Base-by-base conservation (phyloP, 192 early-diverging fungal genomes). In the Coemansia sp. region DNA sequence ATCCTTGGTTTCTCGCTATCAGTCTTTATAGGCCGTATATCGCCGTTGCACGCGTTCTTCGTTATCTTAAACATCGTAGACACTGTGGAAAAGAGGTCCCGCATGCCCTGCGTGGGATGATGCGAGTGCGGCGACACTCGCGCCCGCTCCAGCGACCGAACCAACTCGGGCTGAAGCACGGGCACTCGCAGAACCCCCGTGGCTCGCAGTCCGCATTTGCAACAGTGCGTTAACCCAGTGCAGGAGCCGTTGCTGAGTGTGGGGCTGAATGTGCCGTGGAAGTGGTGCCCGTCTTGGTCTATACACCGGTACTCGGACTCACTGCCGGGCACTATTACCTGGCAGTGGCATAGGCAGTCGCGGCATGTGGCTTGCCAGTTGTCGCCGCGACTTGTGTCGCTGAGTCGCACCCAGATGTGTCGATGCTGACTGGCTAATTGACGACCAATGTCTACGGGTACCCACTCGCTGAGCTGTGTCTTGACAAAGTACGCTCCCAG, bases 241-340 rank as follows among this genome's bases (percentile, higher is more conserved):
- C 45, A 36, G 12, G 53, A 34, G 5, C 60, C 61, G 14, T 25
- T 53, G n/a, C 69, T 63, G 33, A 36, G 21, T 33, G 12, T 37
- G 0, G 41, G 16, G 18, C 47, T 56, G 12, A 75, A 35, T 8
- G 48, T 34, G 20, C 64, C 38, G 64, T 81, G 78, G 36, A 76
- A 64, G 41, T 81, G 78, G 64, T 81, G 78, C 1, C 78, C 73
- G 6, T 45, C 43, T 7, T 39, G 55, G 64, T 81, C 78, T 0
- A 73, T 34, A 34, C 78, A 81, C 18, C 23, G 38, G 57, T 63
- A 60, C 9, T 56, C 36, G 10, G 52, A 34, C 10, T 33, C 53
- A 7, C 33, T 34, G 6, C 31, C 23, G 1, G 61, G 31, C 9
- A 48, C 47, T 3, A 20, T 43, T n/a, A 74, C 59, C 33, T 45